phyloP scores from a whole-genome alignment of 2,329 filamentous ascomycete species.

The Botrytis squamosa region DNA sequence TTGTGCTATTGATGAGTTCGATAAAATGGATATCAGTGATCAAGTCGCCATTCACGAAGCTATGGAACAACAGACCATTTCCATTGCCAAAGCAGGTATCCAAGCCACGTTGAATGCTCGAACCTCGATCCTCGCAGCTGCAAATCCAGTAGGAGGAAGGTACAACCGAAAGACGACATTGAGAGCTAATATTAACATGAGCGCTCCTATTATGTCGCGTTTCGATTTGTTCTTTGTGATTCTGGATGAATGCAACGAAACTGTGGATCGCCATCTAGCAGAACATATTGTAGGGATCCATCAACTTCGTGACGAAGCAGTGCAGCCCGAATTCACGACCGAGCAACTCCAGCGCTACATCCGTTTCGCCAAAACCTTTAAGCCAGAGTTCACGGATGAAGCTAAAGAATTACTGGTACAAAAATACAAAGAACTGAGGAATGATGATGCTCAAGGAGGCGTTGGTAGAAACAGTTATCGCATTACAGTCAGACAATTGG shows the following conservation, averaged over 20 bases:
- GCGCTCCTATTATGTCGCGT: constrained; percentile 97
- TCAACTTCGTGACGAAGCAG: constrained; percentile 85
- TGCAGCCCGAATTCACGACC: constrained; percentile 90
- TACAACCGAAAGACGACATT: constrained; percentile 96
- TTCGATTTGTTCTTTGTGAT: constrained; percentile 99
- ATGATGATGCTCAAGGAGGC: constrained; percentile 91
- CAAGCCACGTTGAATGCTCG: constrained; percentile 96
- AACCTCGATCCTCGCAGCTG: constrained; percentile 91
- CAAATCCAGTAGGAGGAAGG: constrained; percentile 93
- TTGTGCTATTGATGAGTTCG: constrained; percentile 97
- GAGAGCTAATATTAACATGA: constrained; percentile 96
- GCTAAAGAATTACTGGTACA: constrained; percentile 82
- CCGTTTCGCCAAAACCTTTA: constrained; percentile 91
- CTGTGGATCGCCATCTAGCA: constrained; percentile 84
- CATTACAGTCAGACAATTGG: constrained; percentile 93
- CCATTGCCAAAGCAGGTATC: constrained; percentile 96
- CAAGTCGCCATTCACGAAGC: constrained; percentile 99
- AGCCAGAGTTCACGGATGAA: constrained; percentile 85
- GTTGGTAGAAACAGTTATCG: constrained; percentile 94
- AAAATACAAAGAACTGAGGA: constrained; percentile 92
- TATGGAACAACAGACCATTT: constrained; percentile 99
- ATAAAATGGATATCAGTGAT: constrained; percentile 98
- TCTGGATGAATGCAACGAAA: constrained; percentile 92
- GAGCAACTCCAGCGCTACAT: constrained; percentile 97
- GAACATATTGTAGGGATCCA: constrained; percentile 94